These are phyloP conservation scores for Dendrobium nobile DNA, from an alignment of 106 monocot genomes.

Conservation along the genomic window DNA sequence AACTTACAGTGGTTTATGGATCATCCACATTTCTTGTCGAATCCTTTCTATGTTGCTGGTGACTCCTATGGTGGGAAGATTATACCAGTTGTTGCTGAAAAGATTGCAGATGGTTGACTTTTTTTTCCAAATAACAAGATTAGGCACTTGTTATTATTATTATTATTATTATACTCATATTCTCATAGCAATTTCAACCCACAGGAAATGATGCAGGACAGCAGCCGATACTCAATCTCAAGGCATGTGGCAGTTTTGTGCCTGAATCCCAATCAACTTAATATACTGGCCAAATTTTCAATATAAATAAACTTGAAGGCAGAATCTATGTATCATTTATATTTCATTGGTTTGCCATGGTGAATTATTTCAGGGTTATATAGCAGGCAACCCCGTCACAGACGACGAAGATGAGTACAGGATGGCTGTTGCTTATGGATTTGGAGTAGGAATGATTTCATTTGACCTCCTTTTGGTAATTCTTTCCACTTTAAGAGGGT, in stretches of 20 bases:
- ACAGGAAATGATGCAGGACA: slow-evolving; percentile 6
- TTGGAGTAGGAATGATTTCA: slow-evolving; percentile 38
- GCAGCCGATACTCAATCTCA: slow-evolving; percentile 1
- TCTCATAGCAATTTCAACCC: not conserved
- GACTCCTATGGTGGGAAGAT: slow-evolving; percentile 12
- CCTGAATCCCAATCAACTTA: not conserved
- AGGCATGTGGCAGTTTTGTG: not conserved
- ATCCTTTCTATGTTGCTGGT: slow-evolving; percentile 13
- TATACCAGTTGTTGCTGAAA: slow-evolving; percentile 6
- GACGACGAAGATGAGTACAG: slow-evolving; percentile 9
- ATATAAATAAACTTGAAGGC: not conserved
- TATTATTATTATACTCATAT: not conserved
- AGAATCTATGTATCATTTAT: not conserved
- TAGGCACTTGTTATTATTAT: not conserved
- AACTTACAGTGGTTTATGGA: slow-evolving; percentile 7
- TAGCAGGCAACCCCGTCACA: slow-evolving; percentile 34
- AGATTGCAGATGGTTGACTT: not conserved
- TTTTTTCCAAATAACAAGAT: not conserved
- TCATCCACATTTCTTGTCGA: slow-evolving; percentile 1
- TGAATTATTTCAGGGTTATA: slow-evolving; percentile 35
- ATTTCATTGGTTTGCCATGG: not conserved
- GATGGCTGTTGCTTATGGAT: not conserved
- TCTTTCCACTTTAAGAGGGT: not conserved
- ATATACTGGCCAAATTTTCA: not conserved
- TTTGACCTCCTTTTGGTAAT: slow-evolving; percentile 34